A percentile compares a stretch with the other conserved stretches of the same genome.
These are phyloP conservation scores for Hylodesmum podocarpum DNA, from an alignment of 306 rosid species.

Conservation along the genomic window DNA sequence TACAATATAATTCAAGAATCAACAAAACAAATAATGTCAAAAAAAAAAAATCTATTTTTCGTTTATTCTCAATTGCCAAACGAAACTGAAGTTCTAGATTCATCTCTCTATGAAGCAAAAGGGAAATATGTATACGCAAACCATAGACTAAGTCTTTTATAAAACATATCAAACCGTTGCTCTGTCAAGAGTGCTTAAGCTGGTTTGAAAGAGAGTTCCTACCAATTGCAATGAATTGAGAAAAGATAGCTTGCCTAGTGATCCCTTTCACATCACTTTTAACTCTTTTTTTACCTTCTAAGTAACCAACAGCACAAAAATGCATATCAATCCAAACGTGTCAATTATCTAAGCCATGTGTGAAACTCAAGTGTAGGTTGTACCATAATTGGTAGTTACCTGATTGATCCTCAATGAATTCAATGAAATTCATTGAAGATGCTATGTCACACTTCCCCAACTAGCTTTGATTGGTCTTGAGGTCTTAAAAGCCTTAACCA, in stretches of 20 bases:
- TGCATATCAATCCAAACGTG: slow-evolving; percentile 3
- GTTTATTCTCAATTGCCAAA: slow-evolving; percentile 9
- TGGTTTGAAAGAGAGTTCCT: slow-evolving; percentile 34
- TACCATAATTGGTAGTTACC: neutral
- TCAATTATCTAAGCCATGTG: neutral
- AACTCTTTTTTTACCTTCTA: neutral
- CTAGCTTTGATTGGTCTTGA: slow-evolving; percentile 32
- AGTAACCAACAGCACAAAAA: slow-evolving; percentile 12
- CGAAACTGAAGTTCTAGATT: slow-evolving; percentile 24
- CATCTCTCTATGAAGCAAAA: neutral
- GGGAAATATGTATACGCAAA: neutral
- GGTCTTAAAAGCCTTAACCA: slow-evolving; percentile 36
- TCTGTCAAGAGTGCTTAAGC: slow-evolving; percentile 26
- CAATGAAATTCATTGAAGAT: slow-evolving; percentile 15
- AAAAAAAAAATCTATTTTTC: neutral
- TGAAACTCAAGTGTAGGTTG: slow-evolving; percentile 4
- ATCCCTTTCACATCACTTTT: slow-evolving; percentile 30
- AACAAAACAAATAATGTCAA: neutral
- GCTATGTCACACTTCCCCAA: slow-evolving; percentile 30
- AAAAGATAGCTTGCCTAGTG: slow-evolving; percentile 22
- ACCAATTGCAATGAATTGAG: slow-evolving; percentile 33
- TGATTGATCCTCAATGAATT: slow-evolving; percentile 16
- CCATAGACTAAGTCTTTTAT: neutral
- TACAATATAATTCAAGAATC: neutral
- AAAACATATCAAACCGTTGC: slow-evolving; percentile 26